Evolutionary conservation across 352 stramenopile genomes (phyloP).

Genomic region (Globisporangium paddicum): DNA sequence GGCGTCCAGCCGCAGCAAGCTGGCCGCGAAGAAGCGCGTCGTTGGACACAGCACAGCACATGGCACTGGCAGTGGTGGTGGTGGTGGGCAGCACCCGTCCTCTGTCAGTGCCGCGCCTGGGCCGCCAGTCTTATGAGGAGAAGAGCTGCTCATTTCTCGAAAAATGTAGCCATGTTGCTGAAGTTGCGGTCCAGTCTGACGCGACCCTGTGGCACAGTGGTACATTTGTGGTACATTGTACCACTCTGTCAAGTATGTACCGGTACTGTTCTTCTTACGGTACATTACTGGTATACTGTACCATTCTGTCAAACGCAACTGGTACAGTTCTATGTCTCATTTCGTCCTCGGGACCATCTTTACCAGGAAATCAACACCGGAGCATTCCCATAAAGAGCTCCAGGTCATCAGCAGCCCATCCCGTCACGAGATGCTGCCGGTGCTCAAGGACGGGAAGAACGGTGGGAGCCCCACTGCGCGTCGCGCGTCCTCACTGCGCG

Average conservation of each 20-base stretch:
- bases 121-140: not conserved
- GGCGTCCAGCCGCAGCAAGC: slow-evolving; percentile 46
- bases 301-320: not conserved
- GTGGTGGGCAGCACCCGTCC: not conserved
- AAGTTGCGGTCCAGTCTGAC: too few relatives aligned
- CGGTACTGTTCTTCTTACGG: too few relatives aligned
- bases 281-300: too few relatives aligned
- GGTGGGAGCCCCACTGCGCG: slow-evolving; percentile 9
- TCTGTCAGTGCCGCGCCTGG: not conserved
- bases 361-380: too few relatives aligned
- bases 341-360: not conserved
- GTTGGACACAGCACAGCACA: not conserved
- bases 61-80: not conserved
- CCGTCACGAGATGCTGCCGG: not conserved
- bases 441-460: slow-evolving; percentile 8
- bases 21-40: slow-evolving; percentile 46
- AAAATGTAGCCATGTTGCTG: not conserved
- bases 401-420: not conserved
- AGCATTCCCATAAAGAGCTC: not conserved
- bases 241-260: too few relatives aligned
- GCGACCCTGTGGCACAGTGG: too few relatives aligned
- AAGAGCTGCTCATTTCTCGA: too few relatives aligned
- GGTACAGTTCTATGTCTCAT: not conserved
- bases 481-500: slow-evolving; percentile 13
- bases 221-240: too few relatives aligned